Evolutionary conservation across 2,329 filamentous ascomycete genomes (phyloP), one percentile per base, ranked within the genome.

Genomic region (Rachicladosporium sp.): DNA sequence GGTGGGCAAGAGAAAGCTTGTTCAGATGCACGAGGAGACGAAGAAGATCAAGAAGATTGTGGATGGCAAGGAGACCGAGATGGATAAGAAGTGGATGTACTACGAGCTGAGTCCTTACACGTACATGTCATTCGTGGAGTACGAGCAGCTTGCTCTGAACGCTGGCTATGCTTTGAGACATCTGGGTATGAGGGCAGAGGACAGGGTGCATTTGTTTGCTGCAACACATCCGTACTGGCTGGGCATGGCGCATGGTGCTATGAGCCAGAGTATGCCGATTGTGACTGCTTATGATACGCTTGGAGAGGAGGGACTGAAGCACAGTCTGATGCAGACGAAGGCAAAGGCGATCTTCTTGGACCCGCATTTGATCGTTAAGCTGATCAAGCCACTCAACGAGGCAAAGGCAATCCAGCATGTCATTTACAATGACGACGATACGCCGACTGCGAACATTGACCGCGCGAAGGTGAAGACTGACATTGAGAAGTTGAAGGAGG

Each of bases 241-340:
- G 47, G 76, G 80, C 40, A 76, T 83, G 53, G 82, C 88, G 19
- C 57, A 61, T 34, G 58, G 68, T 68, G 81, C 75, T 41, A 64
- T 78, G 12, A 88, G 87, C 10, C 89, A 96, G 63, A 88, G 84
- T 33, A 77, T 95, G 59, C 78, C 84, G 43, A 88, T 95, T 50
- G 89, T 95, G 37, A 96, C 89, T 34, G 87, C 88, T 37, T 95
- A 95, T 63, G 88, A 95, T 61, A 93, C 87, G 23, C 79, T 95
- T 33, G 88, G 88, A 39, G 75, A 85, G 53, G 77, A 80, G 46
- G 88, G 87, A 35, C 74, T 95, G 46, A 78, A 81, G 65, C 87
- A 93, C 67, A 93, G 87, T 3, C 74, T 95, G 47, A 70, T 78
- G 13, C 83, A 93, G 64, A 91, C 86, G 38, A 70, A 78, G 46